These are phyloP conservation scores for Globisporangium parvum DNA, from an alignment of 352 stramenopile genomes.

Conservation along the genomic window DNA sequence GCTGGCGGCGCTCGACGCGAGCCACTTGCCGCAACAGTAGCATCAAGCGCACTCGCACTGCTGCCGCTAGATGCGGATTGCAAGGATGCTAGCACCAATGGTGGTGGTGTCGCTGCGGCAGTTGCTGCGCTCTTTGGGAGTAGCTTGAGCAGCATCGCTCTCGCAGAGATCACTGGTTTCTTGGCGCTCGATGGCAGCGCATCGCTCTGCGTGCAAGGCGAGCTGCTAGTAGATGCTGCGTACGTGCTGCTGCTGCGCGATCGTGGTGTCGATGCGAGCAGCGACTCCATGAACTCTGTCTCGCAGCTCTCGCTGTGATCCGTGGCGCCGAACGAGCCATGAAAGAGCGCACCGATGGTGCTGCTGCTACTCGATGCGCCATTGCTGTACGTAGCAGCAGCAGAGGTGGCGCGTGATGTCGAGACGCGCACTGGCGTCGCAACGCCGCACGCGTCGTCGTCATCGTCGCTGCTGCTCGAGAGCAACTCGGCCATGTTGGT, in stretches of 20 bases:
- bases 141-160: slow-evolving; percentile 46
- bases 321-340: background rate
- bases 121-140: slow-evolving; percentile 14
- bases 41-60: background rate
- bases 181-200: background rate
- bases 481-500: slow-evolving; percentile 51
- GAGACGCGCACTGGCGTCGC: slow-evolving; percentile 3
- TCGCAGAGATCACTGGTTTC: slow-evolving; percentile 62
- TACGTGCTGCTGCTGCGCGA: background rate
- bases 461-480: slow-evolving; percentile 59
- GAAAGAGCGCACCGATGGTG: background rate
- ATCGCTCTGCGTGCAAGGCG: too few species aligned
- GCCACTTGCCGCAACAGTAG: background rate
- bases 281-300: slow-evolving; percentile 2
- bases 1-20: background rate
- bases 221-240: background rate
- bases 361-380: background rate
- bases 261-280: slow-evolving; percentile 1
- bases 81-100: background rate
- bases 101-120: background rate
- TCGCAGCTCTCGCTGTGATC: slow-evolving; percentile 9
- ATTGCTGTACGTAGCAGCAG: background rate
- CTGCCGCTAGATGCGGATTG: background rate
- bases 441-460: slow-evolving; percentile 1
- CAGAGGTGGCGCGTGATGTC: background rate